Base-by-base conservation (phyloP, 176 grass and related monocot species). In the Carex pumila region DNA sequence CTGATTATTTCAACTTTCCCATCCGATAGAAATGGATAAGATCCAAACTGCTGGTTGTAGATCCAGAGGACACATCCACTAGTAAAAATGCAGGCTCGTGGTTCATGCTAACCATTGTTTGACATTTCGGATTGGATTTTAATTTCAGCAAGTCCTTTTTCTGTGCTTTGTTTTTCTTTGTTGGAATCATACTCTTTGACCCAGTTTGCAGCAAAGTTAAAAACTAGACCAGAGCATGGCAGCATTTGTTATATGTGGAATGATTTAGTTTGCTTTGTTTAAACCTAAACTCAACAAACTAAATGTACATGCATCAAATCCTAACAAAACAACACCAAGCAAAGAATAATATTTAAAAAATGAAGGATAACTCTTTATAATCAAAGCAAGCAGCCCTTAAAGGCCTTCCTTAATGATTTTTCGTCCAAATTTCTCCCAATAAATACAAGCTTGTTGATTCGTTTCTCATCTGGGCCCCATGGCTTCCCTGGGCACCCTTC, bases 391-490 rank as follows among this genome's bases (percentile, higher is more conserved):
- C 94, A 97, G 47, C 79, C 86, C 81, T 94, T 97, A 90, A 97
- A 92, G 80, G 91, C 92, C 60, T 85, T 89, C 72, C 94, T 90
- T 57, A 97, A 74, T 57, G 94, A 88, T 87, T 90, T 71, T 25
- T 36, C 81, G 3, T 97, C 83, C 47, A 97, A 87, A 41, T 92
- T 92, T 83, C 75, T 94, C 25, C 94, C 94, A 7, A 97, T 97
- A 85, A 97, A 97, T 43, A 97, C 94, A 57, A 97, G 43, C 91
- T 94, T 94, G 90, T 97, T 97, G 85, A 92, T 77, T 55, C 90
- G 89, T 5, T 85, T 84, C 47, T 97, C 94, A 19, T 97, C 88
- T 1, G 7, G 43, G 43, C 43, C 43, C 43, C 43, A 45, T 7
- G 43, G 80, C 68, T 91, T 92, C 81, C 94, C 94, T 17, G 92